Evolutionary conservation across 75 land plant species (phyloP).

Genomic region (Cupressus sempervirens): DNA sequence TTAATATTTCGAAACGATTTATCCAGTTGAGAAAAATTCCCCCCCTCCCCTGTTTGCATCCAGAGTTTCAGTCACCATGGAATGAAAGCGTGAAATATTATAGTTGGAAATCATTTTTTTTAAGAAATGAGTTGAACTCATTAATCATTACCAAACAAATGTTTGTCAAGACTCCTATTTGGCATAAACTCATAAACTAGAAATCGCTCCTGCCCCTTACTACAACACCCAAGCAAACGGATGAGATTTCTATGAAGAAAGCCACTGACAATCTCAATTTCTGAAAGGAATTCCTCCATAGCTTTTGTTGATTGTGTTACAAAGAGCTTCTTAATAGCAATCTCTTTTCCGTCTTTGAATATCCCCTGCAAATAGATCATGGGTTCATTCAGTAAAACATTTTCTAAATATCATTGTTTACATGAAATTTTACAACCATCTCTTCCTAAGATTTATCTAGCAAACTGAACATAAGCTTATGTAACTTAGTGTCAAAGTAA

Average conservation of each 20-base stretch:
- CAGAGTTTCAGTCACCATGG: conserved; percentile 3
- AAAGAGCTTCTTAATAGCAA: conserved; percentile 17
- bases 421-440: neutral
- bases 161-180: conserved; percentile 14
- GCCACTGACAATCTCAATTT: neutral
- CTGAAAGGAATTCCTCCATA: neutral
- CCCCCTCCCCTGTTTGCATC: neutral
- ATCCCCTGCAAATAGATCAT: conserved; percentile 10
- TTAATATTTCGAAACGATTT: neutral
- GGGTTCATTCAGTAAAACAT: neutral
- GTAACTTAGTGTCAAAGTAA: neutral
- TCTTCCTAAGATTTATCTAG: neutral
- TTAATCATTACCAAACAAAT: conserved; percentile 16
- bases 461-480: too few relatives aligned
- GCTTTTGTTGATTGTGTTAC: conserved; percentile 3
- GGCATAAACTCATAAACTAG: conserved; percentile 22
- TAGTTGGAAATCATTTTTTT: neutral
- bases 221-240: conserved; percentile 3
- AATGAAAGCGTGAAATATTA: neutral
- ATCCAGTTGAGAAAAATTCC: neutral
- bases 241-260: conserved; percentile 1
- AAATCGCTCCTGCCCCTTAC: conserved; percentile 2
- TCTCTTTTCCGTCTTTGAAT: conserved; percentile 11
- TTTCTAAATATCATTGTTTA: neutral
- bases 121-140: neutral